These are phyloP conservation scores for Arthroderma sp. DNA, from an alignment of 2,329 filamentous ascomycete genomes.

Conservation along the genomic window DNA sequence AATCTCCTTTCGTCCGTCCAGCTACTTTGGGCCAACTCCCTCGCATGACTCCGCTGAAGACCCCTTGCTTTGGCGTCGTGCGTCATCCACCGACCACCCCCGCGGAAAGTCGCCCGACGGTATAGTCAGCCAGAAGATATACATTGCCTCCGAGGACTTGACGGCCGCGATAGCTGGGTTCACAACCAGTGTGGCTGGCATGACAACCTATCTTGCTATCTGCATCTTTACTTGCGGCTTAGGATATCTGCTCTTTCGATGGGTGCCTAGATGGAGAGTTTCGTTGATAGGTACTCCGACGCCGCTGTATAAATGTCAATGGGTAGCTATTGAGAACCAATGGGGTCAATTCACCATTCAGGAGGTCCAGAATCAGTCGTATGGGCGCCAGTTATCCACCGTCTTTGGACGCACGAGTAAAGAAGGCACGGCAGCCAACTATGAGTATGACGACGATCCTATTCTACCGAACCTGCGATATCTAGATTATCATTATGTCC, in stretches of 20 bases:
- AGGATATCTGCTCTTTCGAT: conserved; percentile 73
- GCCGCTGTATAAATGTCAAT: conserved; percentile 62
- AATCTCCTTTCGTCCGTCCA: conserved; percentile 6
- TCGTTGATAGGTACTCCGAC: conserved; percentile 57
- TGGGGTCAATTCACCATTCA: conserved; percentile 87
- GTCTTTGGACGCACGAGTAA: conserved; percentile 43
- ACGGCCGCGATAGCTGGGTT: conserved; percentile 92
- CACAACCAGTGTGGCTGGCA: conserved; percentile 60
- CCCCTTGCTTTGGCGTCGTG: conserved; percentile 57
- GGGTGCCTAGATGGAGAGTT: conserved; percentile 82
- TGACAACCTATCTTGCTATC: conserved; percentile 54
- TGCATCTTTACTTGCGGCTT: conserved; percentile 64
- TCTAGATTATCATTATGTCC: conserved; percentile 86
- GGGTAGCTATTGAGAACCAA: conserved; percentile 95
- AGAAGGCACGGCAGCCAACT: conserved; percentile 50
- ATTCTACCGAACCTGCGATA: conserved; percentile 62
- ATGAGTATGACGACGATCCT: conserved; percentile 61
- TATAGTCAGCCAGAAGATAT: conserved; percentile 72
- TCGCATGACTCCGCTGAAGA: conserved; percentile 38
- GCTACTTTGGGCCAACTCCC: conserved; percentile 18
- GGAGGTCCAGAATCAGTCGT: conserved; percentile 47
- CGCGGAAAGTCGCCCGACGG: conserved; percentile 38
- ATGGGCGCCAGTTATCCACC: conserved; percentile 52
- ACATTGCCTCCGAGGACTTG: conserved; percentile 85
- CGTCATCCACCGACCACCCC: conserved; percentile 54